Percentiles rank a stretch among this genome's conserved stretches.
These are phyloP conservation scores for Ordospora pajunii DNA, from an alignment of 371 early-diverging fungal genomes.

Conservation along the genomic window DNA sequence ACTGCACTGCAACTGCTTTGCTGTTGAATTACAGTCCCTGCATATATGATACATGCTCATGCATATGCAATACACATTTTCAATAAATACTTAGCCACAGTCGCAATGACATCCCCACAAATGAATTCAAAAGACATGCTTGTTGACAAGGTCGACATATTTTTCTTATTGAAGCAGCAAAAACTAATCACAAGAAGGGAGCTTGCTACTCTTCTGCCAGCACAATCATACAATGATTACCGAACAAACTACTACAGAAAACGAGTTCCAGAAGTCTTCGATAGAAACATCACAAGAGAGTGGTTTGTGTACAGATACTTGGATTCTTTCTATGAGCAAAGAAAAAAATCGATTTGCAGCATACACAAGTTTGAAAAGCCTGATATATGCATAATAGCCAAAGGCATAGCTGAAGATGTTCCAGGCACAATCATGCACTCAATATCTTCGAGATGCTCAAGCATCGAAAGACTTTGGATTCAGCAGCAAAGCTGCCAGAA, in stretches of 20 bases:
- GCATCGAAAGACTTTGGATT: background rate
- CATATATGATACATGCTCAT: too few species aligned
- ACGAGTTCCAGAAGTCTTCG: constrained; percentile 15
- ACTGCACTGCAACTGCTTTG: background rate
- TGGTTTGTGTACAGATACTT: constrained; percentile 23
- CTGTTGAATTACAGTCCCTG: background rate
- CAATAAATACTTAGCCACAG: background rate
- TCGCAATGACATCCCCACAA: background rate
- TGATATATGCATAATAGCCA: background rate
- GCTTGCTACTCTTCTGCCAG: constrained; percentile 1
- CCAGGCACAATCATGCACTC: background rate
- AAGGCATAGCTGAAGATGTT: background rate
- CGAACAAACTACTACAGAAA: constrained; percentile 8
- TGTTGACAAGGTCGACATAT: constrained; percentile 23
- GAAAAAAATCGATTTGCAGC: background rate
- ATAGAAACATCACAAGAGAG: background rate
- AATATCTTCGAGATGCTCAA: background rate
- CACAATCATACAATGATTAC: constrained; percentile 14
- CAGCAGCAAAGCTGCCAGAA: background rate
- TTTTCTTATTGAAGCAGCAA: constrained; percentile 17
- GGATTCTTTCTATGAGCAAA: background rate
- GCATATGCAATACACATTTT: background rate
- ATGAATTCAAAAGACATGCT: background rate
- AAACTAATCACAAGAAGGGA: constrained; percentile 13
- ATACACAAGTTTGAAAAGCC: background rate